Evolutionary conservation across 2,329 filamentous ascomycete genomes (phyloP).

Genomic region (Pseudocercospora cruenta): DNA sequence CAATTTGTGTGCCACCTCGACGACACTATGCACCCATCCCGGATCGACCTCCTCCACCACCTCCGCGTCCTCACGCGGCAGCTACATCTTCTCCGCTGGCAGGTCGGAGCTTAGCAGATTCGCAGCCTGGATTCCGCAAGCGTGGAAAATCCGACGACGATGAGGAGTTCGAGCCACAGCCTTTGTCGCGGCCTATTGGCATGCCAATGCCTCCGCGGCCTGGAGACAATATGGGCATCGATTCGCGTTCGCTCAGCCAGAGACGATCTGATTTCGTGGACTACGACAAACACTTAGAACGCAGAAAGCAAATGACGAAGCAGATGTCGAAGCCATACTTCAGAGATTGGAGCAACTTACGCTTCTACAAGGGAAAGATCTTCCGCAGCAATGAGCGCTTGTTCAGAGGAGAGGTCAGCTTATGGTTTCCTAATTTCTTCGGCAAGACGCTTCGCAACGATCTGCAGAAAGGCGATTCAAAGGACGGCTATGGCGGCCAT

Average conservation of each 20-base stretch:
- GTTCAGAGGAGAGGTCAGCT: constrained; percentile 78
- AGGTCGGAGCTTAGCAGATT: constrained; percentile 22
- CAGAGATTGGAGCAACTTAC: constrained; percentile 88
- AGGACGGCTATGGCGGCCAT: constrained; percentile 42
- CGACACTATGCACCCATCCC: constrained; percentile 32
- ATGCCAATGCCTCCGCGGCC: constrained; percentile 71
- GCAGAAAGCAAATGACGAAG: constrained; percentile 73
- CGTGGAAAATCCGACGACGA: constrained; percentile 34
- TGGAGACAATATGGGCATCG: constrained; percentile 82
- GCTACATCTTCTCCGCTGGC: constrained; percentile 15
- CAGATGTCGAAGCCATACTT: constrained; percentile 89
- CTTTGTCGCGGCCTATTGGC: constrained; percentile 76
- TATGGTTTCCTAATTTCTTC: constrained; percentile 92
- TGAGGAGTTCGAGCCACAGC: constrained; percentile 55
- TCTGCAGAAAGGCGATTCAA: constrained; percentile 63
- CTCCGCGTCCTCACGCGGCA: constrained; percentile 23
- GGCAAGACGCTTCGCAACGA: constrained; percentile 72
- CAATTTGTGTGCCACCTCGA: constrained; percentile 12
- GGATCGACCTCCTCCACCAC: constrained; percentile 19
- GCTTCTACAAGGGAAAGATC: constrained; percentile 82
- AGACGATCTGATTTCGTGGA: constrained; percentile 79
- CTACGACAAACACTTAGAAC: constrained; percentile 79
- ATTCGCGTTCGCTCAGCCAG: constrained; percentile 68
- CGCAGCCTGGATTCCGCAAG: constrained; percentile 29
- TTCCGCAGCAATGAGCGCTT: constrained; percentile 84